Conservation (phyloP, 2,329 filamentous ascomycete species). For the Fusarium austroafricanum region DNA sequence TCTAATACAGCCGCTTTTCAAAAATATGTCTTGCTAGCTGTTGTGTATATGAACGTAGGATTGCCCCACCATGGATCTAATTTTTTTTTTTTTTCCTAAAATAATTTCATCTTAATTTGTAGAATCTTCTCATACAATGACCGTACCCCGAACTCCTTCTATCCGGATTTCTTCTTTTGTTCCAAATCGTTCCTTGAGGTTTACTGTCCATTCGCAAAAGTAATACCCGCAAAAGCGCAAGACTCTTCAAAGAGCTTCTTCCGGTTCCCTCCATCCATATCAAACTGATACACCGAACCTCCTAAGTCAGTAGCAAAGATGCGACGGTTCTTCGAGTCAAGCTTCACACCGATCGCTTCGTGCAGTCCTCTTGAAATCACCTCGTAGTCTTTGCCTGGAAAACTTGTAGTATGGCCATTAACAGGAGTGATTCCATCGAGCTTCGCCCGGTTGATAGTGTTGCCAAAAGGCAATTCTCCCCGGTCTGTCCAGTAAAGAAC, state of each 20-base stretch:
- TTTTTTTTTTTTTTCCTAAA: too few species aligned
- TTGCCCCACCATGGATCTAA: too few species aligned
- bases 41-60: too few species aligned
- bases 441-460: not conserved
- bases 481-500: conserved; percentile 9
- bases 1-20: too few species aligned
- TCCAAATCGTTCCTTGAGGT: too few species aligned
- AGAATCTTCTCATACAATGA: too few species aligned
- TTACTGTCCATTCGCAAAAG: not conserved
- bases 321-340: fast-evolving
- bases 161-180: too few species aligned
- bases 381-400: not conserved
- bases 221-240: not conserved
- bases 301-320: not conserved
- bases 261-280: not conserved
- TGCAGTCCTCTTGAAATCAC: not conserved
- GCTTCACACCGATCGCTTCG: not conserved
- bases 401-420: fast-evolving
- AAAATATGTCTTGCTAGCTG: too few species aligned
- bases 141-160: too few species aligned
- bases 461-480: not conserved
- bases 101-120: too few species aligned
- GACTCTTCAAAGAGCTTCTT: not conserved
- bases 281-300: conserved; percentile 10
- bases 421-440: fast-evolving